Base-by-base conservation (phyloP, 768 basidiomycete genomes). In the Hygrocybe coccinea region DNA sequence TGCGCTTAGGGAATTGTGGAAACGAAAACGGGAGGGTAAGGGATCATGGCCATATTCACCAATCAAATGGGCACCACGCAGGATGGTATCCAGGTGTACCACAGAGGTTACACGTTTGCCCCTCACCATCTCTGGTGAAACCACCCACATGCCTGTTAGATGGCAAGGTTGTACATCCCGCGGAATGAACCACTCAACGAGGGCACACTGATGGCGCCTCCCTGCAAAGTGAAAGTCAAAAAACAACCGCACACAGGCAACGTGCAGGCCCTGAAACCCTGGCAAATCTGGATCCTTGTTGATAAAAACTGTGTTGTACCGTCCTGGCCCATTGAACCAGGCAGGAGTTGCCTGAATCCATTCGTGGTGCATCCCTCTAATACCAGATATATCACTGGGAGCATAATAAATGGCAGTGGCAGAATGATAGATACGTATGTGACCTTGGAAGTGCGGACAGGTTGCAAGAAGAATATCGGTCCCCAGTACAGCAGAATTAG, bases 61-160 rank as follows among this genome's bases (percentile, higher is more conserved):
- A 10, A 72, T 62, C 0, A 74, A 53, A 56, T 74, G 70, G 5
- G 62, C 68, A 43, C 62, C 62, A 12, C 67, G 59, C 15, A 70
- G 47, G 14, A 73, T 58, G 9, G 61, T 43, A 24, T 74, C 66
- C 0, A 73, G 15, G 21, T 71, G 68, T 14, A 66, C 57, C 4
- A 71, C 61, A 10, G 57, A 57, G 24, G 56, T 48, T 12, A 59
- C 46, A 11, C 49, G 59, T 5, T 35, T 22, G 2, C 54, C 45
- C 24, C 59, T 52, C 15, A 21, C 46, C 22, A 47, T 47, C 17
- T 54, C 51, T 0, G 66, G 67, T 21, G 52, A 43, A 2, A 69
- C 65, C 38, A 65, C 51, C 65, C 66, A 67, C 59, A 67, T 59
- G 1, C 66, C 62, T 1, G 65, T 67, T 3, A 54, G 38, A 1